phyloP scores from a whole-genome alignment of 345 rosid genomes.

The Leavenworthia alabamica region DNA sequence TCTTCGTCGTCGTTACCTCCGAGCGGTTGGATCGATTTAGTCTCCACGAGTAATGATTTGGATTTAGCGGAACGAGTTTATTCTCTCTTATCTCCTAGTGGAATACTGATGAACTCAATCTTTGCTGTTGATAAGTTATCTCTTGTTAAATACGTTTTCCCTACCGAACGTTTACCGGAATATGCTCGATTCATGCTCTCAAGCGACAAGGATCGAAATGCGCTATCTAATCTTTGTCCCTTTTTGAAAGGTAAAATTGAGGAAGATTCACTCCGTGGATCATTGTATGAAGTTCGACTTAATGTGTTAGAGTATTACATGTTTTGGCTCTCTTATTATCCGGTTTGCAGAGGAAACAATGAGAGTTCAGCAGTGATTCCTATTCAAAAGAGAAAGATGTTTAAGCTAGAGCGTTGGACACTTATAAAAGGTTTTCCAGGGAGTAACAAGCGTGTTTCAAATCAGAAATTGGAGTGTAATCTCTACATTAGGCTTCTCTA shows the following conservation, averaged over 20 bases:
- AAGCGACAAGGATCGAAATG: constrained; percentile 38
- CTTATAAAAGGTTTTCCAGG: constrained; percentile 50
- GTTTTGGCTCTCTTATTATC: constrained; percentile 94
- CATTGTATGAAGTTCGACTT: constrained; percentile 52
- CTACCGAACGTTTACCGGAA: constrained; percentile 68
- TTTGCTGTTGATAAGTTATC: constrained; percentile 62
- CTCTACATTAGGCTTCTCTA: constrained; percentile 55
- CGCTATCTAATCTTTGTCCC: constrained; percentile 50
- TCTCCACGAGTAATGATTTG: constrained; percentile 38
- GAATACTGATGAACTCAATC: constrained; percentile 53
- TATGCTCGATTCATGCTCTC: constrained; percentile 61
- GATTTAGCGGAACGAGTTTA: constrained; percentile 46
- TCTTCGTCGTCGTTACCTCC: constrained; percentile 3
- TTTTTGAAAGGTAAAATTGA: constrained; percentile 52
- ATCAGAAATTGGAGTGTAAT: constrained; percentile 52
- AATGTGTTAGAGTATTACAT: constrained; percentile 77
- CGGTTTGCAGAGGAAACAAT: constrained; percentile 57
- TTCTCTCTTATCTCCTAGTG: constrained; percentile 52
- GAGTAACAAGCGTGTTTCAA: constrained; percentile 44
- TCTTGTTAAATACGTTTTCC: constrained; percentile 77
- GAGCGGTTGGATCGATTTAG: constrained; percentile 59
- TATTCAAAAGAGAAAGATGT: constrained; percentile 40
- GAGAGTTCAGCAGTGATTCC: constrained; percentile 39
- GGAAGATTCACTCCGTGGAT: constrained; percentile 51
- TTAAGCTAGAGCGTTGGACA: constrained; percentile 65